Evolutionary conservation across 371 early-diverging fungal species (phyloP).

Genomic region (Conidiobolus incongruus): DNA sequence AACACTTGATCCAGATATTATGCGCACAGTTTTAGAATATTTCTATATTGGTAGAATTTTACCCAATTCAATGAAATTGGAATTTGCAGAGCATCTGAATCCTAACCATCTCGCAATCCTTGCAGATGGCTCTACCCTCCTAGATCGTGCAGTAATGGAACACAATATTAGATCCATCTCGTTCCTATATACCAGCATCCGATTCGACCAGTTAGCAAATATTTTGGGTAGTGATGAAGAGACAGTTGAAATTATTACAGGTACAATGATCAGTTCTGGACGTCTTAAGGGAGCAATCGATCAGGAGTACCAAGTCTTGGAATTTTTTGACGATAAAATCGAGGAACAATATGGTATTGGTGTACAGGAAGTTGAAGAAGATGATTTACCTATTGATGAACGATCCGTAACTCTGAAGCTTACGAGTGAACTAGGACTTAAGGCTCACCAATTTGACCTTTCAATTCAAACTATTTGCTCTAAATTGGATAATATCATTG

Average conservation of each 20-base stretch:
- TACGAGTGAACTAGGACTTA: too few species aligned
- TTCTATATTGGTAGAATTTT: slow-evolving; percentile 78
- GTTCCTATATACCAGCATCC: slow-evolving; percentile 73
- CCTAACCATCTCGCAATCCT: slow-evolving; percentile 54
- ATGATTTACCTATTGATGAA: too few species aligned
- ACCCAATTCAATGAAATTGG: slow-evolving; percentile 43
- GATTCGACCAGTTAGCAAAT: slow-evolving; percentile 55
- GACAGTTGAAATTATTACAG: slow-evolving; percentile 64
- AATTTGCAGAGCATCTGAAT: slow-evolving; percentile 43
- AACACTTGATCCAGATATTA: slow-evolving; percentile 16
- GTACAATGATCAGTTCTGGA: slow-evolving; percentile 77
- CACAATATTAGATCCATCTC: slow-evolving; percentile 76
- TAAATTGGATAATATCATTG: too few species aligned
- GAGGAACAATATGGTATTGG: too few species aligned
- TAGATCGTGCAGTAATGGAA: slow-evolving; percentile 83
- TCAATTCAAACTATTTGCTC: too few species aligned
- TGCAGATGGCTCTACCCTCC: slow-evolving; percentile 52
- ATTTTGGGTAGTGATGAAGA: slow-evolving; percentile 49
- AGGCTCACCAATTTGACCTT: too few species aligned
- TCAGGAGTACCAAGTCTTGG: too few species aligned
- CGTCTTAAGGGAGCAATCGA: slow-evolving; percentile 73
- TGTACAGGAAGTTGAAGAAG: too few species aligned
- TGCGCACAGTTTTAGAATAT: slow-evolving; percentile 61
- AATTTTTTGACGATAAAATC: too few species aligned
- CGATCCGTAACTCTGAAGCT: too few species aligned